Base-by-base conservation (phyloP, 306 rosid species). In the Cicer cuneatum region DNA sequence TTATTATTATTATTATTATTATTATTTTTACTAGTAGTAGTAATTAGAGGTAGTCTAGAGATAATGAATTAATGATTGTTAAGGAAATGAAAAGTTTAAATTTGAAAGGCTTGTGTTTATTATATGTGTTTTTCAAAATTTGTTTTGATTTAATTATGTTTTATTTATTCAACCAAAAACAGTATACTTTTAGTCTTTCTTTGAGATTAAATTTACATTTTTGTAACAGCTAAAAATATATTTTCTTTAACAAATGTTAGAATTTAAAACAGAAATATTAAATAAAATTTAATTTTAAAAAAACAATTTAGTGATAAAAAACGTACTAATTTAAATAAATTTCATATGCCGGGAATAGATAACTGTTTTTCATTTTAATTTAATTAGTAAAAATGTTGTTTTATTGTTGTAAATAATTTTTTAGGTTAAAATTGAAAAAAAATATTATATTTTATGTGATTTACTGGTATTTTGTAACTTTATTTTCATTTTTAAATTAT, bases 51-150 rank as follows among this genome's bases (percentile, higher is more conserved):
- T 29, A 29, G 2, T 29, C 33, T 29, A 29, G 33, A 29, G 33
- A 29, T 29, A 29, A 29, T 24, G 33, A 29, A 2, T 52, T 29
- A 29, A 29, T 24, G 33, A 29, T 29, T 52, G 41, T 58, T 5
- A 33, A 33, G 16, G 14, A 41, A 65, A 65, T 65, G 53, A 65
- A 65, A 24, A 41, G 37, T 42, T 65, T 16, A 21, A 42, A 41
- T 65, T 10, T 64, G 7, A 46, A 10, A 46, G n/a, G 5, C 52
- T 47, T 47, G 13, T 29, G 5, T 29, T 24, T 24, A 11, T 11
- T 46, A 0, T 10, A 46, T 46, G 5, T 12, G 52, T 46, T 46
- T 46, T 46, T 10, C 1, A 43, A 8, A 46, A 10, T 46, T 46
- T 2, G 1, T 3, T 2, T 45, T 45, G 0, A 46, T 5, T 48